Percentiles rank a stretch among this genome's conserved stretches.
Evolutionary conservation across 1,139 yeast genomes (phyloP).

Genomic region (Saccharomyces hybrid): DNA sequence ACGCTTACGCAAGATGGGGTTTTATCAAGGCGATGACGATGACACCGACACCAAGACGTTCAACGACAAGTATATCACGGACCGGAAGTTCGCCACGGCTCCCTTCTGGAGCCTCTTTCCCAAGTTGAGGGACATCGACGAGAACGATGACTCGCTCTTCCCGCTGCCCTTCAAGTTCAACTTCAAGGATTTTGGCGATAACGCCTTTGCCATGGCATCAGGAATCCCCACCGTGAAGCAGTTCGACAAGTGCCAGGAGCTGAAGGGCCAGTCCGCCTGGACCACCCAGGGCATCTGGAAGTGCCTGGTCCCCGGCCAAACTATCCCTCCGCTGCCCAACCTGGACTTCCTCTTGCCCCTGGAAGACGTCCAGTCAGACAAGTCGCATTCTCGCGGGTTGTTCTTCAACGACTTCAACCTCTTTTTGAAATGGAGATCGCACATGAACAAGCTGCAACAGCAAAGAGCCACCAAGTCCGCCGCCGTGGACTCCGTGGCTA

Average conservation of each 20-base stretch:
- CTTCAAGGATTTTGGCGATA: neutral
- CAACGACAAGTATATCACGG: neutral
- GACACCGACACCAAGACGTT: neutral
- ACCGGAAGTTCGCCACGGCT: neutral
- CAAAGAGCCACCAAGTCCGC: slow-evolving; percentile 34
- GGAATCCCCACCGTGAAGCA: slow-evolving; percentile 56
- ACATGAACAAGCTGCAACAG: slow-evolving; percentile 34
- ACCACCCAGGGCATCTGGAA: slow-evolving; percentile 78
- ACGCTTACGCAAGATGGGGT: slow-evolving; percentile 11
- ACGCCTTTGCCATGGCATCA: slow-evolving; percentile 35
- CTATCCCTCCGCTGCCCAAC: slow-evolving; percentile 12
- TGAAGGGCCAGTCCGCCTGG: slow-evolving; percentile 70
- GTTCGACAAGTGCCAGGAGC: slow-evolving; percentile 55
- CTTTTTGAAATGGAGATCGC: slow-evolving; percentile 54
- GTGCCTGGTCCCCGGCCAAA: slow-evolving; percentile 63
- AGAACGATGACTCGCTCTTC: neutral
- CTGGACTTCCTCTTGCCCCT: slow-evolving; percentile 38
- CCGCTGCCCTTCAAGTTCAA: neutral
- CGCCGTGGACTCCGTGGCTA: slow-evolving; percentile 20
- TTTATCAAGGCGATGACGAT: slow-evolving; percentile 11
- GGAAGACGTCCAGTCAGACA: slow-evolving; percentile 42
- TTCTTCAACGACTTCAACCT: slow-evolving; percentile 60
- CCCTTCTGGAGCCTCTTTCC: neutral
- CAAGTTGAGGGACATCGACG: neutral
- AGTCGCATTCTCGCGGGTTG: slow-evolving; percentile 35